Evolutionary conservation across 2,329 filamentous ascomycete species (phyloP).

Genomic region (Fusarium dimerum): DNA sequence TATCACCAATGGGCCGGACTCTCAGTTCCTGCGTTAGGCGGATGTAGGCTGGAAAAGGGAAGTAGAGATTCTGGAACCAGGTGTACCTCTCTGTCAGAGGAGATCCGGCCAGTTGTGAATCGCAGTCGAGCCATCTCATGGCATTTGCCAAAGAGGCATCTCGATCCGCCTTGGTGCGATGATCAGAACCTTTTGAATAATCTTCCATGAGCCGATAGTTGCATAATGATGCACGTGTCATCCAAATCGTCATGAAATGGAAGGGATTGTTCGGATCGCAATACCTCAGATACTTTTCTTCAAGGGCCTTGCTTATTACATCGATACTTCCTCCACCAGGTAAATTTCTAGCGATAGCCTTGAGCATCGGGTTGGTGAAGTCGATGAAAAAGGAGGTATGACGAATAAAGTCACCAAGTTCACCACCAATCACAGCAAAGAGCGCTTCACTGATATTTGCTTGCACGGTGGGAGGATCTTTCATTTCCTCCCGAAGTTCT

Average conservation of each 20-base stretch:
- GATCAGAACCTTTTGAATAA: conserved; percentile 33
- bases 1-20: background rate
- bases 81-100: conserved; percentile 34
- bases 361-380: conserved; percentile 35
- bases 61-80: conserved; percentile 41
- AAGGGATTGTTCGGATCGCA: conserved; percentile 41
- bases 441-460: conserved; percentile 42
- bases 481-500: conserved; percentile 45
- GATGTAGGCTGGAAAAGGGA: conserved; percentile 43
- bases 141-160: conserved; percentile 34
- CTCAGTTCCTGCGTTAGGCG: conserved; percentile 39
- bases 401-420: conserved; percentile 41
- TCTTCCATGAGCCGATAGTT: conserved; percentile 52
- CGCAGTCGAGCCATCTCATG: conserved; percentile 38
- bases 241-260: conserved; percentile 44
- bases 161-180: conserved; percentile 30
- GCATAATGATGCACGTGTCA: conserved; percentile 43
- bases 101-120: conserved; percentile 35
- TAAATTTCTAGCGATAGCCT: conserved; percentile 23
- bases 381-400: conserved; percentile 36
- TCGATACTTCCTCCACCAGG: conserved; percentile 32
- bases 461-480: conserved; percentile 30
- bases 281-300: conserved; percentile 46
- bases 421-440: conserved; percentile 42
- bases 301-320: conserved; percentile 41